Evolutionary conservation across 768 basidiomycete genomes (phyloP).

Genomic region (Mycena alexandri): DNA sequence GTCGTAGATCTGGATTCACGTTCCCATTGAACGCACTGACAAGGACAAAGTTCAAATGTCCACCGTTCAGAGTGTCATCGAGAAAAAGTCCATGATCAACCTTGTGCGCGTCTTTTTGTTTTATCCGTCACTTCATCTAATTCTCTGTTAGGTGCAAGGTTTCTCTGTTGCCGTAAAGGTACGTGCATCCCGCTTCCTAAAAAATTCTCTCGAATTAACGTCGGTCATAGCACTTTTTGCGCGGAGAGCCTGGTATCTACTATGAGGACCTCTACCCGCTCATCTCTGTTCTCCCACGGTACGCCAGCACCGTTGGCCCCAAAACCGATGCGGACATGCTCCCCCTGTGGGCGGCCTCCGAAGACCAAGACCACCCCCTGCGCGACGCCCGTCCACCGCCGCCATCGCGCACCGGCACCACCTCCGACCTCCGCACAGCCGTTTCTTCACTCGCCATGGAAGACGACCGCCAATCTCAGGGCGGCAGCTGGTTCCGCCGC

Average conservation of each 20-base stretch:
- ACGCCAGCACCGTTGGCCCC: slow-evolving; percentile 51
- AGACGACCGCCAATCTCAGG: slow-evolving; percentile 28
- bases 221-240: slow-evolving; percentile 63
- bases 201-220: not conserved
- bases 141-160: slow-evolving; percentile 68
- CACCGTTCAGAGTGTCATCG: slow-evolving; percentile 64
- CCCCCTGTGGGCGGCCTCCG: slow-evolving; percentile 67
- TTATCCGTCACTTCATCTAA: not conserved
- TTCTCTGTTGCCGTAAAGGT: slow-evolving; percentile 79
- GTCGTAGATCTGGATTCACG: slow-evolving; percentile 68
- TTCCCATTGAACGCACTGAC: slow-evolving; percentile 57
- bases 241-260: slow-evolving; percentile 77
- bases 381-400: slow-evolving; percentile 28
- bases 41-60: slow-evolving; percentile 46
- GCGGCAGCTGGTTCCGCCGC: slow-evolving; percentile 33
- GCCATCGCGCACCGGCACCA: slow-evolving; percentile 23
- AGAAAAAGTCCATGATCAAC: slow-evolving; percentile 84
- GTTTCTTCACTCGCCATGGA: slow-evolving; percentile 5
- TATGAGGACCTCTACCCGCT: slow-evolving; percentile 83
- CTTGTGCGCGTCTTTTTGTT: slow-evolving; percentile 53
- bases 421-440: slow-evolving; percentile 11
- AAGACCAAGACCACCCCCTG: slow-evolving; percentile 45
- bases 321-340: slow-evolving; percentile 59
- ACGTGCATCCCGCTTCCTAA: slow-evolving; percentile 3
- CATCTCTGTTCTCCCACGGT: slow-evolving; percentile 75